These are phyloP conservation scores for Penicillium brasilianum DNA, from an alignment of 2,329 filamentous ascomycete species.

Conservation along the genomic window DNA sequence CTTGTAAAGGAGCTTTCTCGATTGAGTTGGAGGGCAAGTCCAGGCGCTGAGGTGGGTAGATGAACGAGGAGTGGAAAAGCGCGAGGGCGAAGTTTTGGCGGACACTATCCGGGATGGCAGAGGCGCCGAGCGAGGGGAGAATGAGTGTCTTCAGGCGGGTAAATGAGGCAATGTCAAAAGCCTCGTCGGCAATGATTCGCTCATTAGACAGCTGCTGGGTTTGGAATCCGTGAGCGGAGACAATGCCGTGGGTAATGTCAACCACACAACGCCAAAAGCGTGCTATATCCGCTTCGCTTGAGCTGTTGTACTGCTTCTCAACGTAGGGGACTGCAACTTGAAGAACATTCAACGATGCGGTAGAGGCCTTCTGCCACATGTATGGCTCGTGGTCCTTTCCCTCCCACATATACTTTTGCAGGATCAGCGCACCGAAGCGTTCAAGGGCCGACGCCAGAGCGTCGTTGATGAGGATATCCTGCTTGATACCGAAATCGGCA, in stretches of 20 bases:
- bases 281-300: conserved; percentile 50
- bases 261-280: conserved; percentile 74
- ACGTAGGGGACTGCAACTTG: conserved; percentile 68
- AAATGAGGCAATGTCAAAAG: conserved; percentile 81
- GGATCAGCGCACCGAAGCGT: conserved; percentile 71
- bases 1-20: conserved; percentile 60
- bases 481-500: conserved; percentile 53
- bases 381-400: conserved; percentile 71
- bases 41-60: conserved; percentile 71
- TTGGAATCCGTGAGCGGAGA: conserved; percentile 66
- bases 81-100: conserved; percentile 73
- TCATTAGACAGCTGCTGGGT: conserved; percentile 44
- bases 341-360: conserved; percentile 70
- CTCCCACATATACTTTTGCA: conserved; percentile 79
- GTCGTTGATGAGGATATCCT: conserved; percentile 72
- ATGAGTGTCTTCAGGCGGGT: conserved; percentile 68
- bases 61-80: conserved; percentile 80
- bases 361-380: conserved; percentile 82
- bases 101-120: conserved; percentile 67
- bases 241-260: conserved; percentile 69
- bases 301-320: conserved; percentile 45
- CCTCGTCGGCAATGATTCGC: conserved; percentile 70
- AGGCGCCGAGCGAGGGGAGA: conserved; percentile 72
- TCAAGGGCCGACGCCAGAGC: conserved; percentile 69
- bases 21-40: conserved; percentile 57